Evolutionary conservation across 306 rosid genomes (phyloP), one percentile per base, ranked within the genome.

Genomic region (Casuarina equisetifolia): DNA sequence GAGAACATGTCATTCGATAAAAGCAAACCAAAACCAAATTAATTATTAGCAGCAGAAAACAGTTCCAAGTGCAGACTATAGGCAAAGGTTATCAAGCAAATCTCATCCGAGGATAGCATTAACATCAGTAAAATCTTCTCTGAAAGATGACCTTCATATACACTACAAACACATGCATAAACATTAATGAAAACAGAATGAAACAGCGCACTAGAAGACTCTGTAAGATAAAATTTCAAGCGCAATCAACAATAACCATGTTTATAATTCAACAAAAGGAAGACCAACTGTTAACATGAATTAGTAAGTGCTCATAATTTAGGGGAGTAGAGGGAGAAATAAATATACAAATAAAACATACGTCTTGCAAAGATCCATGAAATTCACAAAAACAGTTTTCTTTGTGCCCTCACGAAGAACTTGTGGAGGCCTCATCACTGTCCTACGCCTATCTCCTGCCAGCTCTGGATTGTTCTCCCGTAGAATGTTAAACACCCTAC

Each of bases 341-440:
- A 55, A 48, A 1, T 9, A 25, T 25, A 25, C 32, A 25, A 71
- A 69, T 17, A 43, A 40, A 74, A 46, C 74, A 76, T 77, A 80
- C 80, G 84, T 74, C 78, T 85, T 84, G 82, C 86, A 84, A 1
- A 88, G 84, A 81, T 88, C 91, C 87, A 85, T 88, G 82, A 88
- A 88, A 70, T 88, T 88, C 74, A 85, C 91, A 54, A 85, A 85
- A 64, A 88, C 89, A 19, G 91, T 88, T 85, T 88, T 88, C 83
- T 85, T 88, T 39, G 89, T 85, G 77, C 89, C 91, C 71, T 88
- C 91, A 64, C 86, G 89, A 70, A 88, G 89, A 73, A 88, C 91
- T 83, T 88, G 87, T 38, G 91, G 91, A 79, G 91, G 91, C 84
- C 91, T 83, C 86, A 88, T 88, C 69, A 88, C 89, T 51, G 91